phyloP scores from a whole-genome alignment of 768 basidiomycete genomes.

The Mycena rosella region DNA sequence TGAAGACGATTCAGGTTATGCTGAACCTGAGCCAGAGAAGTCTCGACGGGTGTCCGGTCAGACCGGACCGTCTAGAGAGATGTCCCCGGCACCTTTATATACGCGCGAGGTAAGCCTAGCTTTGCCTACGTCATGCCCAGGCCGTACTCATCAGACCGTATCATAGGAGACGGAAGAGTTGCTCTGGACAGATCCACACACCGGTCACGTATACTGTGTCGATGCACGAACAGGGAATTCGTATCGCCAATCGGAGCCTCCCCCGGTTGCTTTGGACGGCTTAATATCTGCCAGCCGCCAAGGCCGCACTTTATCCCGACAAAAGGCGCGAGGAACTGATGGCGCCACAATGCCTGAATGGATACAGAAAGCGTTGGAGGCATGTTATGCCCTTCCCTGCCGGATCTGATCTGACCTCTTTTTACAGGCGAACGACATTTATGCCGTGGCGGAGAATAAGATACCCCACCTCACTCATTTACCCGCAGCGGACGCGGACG shows the following conservation, averaged over 20 bases:
- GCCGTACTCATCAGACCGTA: conserved; percentile 20
- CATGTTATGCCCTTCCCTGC: conserved; percentile 44
- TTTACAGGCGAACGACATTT: conserved; percentile 68
- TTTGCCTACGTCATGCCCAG: not conserved
- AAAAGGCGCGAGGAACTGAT: conserved; percentile 32
- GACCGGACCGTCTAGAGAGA: conserved; percentile 29
- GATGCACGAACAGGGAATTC: conserved; percentile 82
- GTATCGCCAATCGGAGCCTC: conserved; percentile 48
- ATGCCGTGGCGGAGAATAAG: conserved; percentile 59
- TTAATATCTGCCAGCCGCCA: conserved; percentile 42
- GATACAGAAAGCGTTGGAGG: conserved; percentile 73
- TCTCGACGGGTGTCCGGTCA: conserved; percentile 1
- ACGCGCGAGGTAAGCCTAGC: conserved; percentile 18
- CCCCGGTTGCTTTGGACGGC: conserved; percentile 32
- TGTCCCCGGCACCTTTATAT: conserved; percentile 23
- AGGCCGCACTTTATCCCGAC: conserved; percentile 36
- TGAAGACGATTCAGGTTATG: conserved; percentile 52
- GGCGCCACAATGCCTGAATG: conserved; percentile 64
- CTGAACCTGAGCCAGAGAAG: conserved; percentile 39
- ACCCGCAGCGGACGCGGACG: conserved; percentile 26
- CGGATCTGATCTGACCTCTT: conserved; percentile 8
- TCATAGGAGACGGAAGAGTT: conserved; percentile 51
- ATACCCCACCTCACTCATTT: conserved; percentile 50
- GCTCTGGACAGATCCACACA: conserved; percentile 74
- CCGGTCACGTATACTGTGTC: conserved; percentile 69